phyloP scores from a whole-genome alignment of 2,329 filamentous ascomycete species.

The Pseudogymnoascus sp. region DNA sequence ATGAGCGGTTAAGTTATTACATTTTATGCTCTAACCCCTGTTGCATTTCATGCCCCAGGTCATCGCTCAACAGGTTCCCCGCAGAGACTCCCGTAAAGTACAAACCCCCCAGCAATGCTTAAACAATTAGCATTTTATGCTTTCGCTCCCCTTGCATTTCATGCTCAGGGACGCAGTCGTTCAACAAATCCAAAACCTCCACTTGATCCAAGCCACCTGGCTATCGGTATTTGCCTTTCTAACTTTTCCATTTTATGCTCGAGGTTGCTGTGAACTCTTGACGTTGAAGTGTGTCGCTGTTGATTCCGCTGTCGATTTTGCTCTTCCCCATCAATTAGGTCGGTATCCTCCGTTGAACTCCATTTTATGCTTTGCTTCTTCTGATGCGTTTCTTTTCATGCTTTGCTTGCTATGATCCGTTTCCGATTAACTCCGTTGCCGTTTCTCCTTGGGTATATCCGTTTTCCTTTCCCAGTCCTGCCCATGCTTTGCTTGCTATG shows the following conservation, averaged over 20 bases:
- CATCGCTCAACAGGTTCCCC: neutral
- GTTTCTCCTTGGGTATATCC: neutral
- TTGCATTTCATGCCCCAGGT: constrained; percentile 3
- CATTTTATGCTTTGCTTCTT: neutral
- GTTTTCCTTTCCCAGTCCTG: neutral
- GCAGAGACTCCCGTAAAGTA: neutral
- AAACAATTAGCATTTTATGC: neutral
- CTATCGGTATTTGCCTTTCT: neutral
- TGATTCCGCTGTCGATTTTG: neutral
- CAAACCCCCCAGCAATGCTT: neutral
- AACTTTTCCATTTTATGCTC: neutral
- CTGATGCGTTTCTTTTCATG: neutral
- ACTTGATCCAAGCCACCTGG: neutral
- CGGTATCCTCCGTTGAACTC: neutral
- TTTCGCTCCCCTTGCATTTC: neutral
- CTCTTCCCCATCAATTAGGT: neutral
- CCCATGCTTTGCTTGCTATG: too few relatives aligned
- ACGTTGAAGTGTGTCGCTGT: neutral
- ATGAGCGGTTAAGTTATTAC: neutral
- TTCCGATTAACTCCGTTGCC: neutral
- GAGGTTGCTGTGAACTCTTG: neutral
- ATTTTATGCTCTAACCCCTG: constrained; percentile 1
- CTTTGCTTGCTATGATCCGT: neutral
- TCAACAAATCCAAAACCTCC: neutral
- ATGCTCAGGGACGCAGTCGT: constrained; percentile 3